These are phyloP conservation scores for Hypomyces perniciosus DNA, from an alignment of 2,329 filamentous ascomycete genomes.

Conservation along the genomic window DNA sequence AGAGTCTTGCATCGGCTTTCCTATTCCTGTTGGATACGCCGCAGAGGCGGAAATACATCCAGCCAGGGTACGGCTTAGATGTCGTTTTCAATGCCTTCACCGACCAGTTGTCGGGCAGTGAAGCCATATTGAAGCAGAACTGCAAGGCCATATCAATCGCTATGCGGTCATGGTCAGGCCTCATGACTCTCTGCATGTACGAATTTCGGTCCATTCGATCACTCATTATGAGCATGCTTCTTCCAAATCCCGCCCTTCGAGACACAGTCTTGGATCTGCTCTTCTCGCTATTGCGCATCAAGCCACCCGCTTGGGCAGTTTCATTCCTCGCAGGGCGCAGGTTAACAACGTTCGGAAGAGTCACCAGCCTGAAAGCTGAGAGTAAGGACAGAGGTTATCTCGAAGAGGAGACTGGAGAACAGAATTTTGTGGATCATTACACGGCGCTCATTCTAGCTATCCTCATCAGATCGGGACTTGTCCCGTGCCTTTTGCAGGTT, in stretches of 20 bases:
- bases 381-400: constrained; percentile 46
- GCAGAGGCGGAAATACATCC: constrained; percentile 71
- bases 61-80: constrained; percentile 83
- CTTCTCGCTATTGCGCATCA: constrained; percentile 76
- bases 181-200: constrained; percentile 84
- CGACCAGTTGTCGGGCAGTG: constrained; percentile 62
- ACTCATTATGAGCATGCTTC: constrained; percentile 58
- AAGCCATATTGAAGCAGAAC: constrained; percentile 69
- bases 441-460: constrained; percentile 82
- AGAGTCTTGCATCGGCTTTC: constrained; percentile 82
- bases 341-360: constrained; percentile 92
- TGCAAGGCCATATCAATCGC: constrained; percentile 88
- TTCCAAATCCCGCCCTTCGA: constrained; percentile 50
- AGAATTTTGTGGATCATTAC: constrained; percentile 91
- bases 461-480: constrained; percentile 73
- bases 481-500: constrained; percentile 55
- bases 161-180: constrained; percentile 87
- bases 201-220: constrained; percentile 80
- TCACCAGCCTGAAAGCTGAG: constrained; percentile 69
- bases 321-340: constrained; percentile 89
- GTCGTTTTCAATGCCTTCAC: constrained; percentile 89
- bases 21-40: constrained; percentile 85
- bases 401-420: constrained; percentile 63
- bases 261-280: constrained; percentile 85
- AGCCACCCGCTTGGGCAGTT: constrained; percentile 85